Base-by-base conservation (phyloP, 441 rosid species). In the Gossypium trilobum region DNA sequence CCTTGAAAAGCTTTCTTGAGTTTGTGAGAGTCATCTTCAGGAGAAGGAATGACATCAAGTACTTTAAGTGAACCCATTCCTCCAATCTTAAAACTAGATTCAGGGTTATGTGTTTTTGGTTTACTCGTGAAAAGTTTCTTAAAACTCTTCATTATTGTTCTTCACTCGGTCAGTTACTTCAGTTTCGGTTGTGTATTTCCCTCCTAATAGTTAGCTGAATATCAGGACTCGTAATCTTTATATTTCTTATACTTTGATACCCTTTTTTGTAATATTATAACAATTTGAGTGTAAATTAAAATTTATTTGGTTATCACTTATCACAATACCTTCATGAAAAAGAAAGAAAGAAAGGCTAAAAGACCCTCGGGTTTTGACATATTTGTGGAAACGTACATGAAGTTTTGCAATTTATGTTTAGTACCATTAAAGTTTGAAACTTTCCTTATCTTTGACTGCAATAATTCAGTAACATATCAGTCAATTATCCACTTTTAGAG, bases 1-100 rank as follows among this genome's bases (percentile, higher is more conserved):
- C 99, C 99, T 27, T 83, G 73, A 72, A 92, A 83, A 70, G 99
- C 88, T 42, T 84, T 77, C 33, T 81, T 81, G 76, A 94, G 87
- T 29, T 57, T 71, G 74, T 89, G 80, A 20, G 83, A 80, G 46
- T 94, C 99, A 56, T 88, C 77, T 70, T 84, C 78, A 16, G 99
- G 91, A 67, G 91, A 73, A 77, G 97, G 97, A 74, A 85, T 86
- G 73, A 56, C 75, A n/a, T 78, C 88, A 56, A 91, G 91, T 22
- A 87, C 68, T 82, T 84, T 84, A 48, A 89, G 77, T 36, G 94
- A 84, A 39, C 86, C 82, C 97, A 92, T 92, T 65, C 79, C 81
- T 55, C 63, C 66, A 71, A 17, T 29, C 29, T 55, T 44, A 50
- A 44, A 48, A 46, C 39, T 16, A 20, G 55, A 60, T 25, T 11